Evolutionary conservation across 257 asterid genomes (phyloP), one percentile per base, ranked within the genome.

Genomic region (Nicotiana benthamiana): DNA sequence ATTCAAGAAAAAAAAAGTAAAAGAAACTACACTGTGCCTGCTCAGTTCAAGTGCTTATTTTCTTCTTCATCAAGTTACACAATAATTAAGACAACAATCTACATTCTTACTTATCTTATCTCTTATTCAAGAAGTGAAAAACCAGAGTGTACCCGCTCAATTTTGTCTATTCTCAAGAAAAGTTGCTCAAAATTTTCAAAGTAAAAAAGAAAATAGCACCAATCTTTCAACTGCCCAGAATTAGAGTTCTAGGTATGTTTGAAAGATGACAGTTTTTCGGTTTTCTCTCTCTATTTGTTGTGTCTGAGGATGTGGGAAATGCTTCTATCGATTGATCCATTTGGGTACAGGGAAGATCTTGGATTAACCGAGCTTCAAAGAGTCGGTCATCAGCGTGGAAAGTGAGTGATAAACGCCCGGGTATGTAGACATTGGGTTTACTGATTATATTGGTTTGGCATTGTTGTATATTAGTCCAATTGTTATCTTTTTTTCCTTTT

Each of bases 401-500:
- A 91, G 91, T 94, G 66, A 89, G 96, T 24, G 93, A 94, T 83
- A 94, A 96, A 85, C 98, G 82, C 82, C 99, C 99, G 86, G 99
- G 99, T 96, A n/a, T 32, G 53, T 75, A 36, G 54, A 32, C 16
- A 62, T 79, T 18, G 40, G 13, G 67, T 22, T 60, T 36, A 76
- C 57, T 48, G 62, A 13, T 57, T 74, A 8, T 78, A 82, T 59
- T 57, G 15, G 67, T 40, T 48, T 12, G 75, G 40, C 77, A 20
- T 61, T 76, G 11, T 48, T 74, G 16, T 74, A 22, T 48, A 51
- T 51, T 51, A 51, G 56, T 51, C 56, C 56, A 11, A 51, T 12
- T 51, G 11, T 9, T 40, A 40, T 40, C 48, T 9, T 40, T 40
- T 40, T 61, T 8, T 52, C 84, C 56, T 78, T 83, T 64, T 51